Conservation (phyloP, 2,329 filamentous ascomycete genomes). For the Emmonsia crescens region DNA sequence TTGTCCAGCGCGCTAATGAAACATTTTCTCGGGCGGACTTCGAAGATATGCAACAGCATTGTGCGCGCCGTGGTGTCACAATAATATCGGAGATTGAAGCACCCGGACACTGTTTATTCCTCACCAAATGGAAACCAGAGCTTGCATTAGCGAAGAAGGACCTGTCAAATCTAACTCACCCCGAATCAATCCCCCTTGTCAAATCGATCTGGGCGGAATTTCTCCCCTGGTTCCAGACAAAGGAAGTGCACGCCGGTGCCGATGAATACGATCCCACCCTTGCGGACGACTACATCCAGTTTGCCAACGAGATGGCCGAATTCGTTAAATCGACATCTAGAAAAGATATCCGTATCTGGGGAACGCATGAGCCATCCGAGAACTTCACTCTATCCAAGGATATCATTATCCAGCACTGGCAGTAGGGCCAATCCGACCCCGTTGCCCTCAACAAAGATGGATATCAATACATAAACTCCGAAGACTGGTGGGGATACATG, state of each 20-base stretch:
- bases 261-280: constrained; percentile 39
- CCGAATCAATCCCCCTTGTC: constrained; percentile 44
- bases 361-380: constrained; percentile 40
- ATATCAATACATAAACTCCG: constrained; percentile 44
- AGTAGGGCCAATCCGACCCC: constrained; percentile 44
- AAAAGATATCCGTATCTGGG: constrained; percentile 46
- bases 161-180: constrained; percentile 46
- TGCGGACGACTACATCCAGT: constrained; percentile 37
- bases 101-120: constrained; percentile 46
- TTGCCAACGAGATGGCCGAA: constrained; percentile 40
- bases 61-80: constrained; percentile 46
- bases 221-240: constrained; percentile 42
- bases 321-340: constrained; percentile 34
- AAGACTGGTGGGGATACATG: constrained; percentile 47
- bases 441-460: constrained; percentile 36
- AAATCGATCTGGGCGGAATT: constrained; percentile 43
- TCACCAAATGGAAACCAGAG: constrained; percentile 50
- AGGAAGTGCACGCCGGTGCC: constrained; percentile 43
- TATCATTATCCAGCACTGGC: constrained; percentile 47
- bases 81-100: constrained; percentile 51
- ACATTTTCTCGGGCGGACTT: constrained; percentile 44
- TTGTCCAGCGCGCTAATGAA: constrained; percentile 45
- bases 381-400: constrained; percentile 32
- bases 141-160: constrained; percentile 41
- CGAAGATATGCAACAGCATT: constrained; percentile 42